Percentiles rank a stretch among this genome's conserved stretches.
Conservation (phyloP, 345 rosid genomes). For the sweet orange (Citrus sinensis) region DVS_A1.0 CM039167.1:29452501-29453000, state of each 20-base stretch:
- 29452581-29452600: constrained; percentile 76
- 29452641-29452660: background rate
- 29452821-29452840: background rate
- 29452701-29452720: background rate
- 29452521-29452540: constrained; percentile 72
- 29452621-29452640: background rate
- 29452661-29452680: background rate
- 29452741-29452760: background rate
- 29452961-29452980: constrained; percentile 94
- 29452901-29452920: constrained; percentile 42
- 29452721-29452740: background rate
- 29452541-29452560: constrained; percentile 91
- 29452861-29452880: background rate
- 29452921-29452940: constrained; percentile 72
- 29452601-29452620: constrained; percentile 47
- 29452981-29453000: constrained; percentile 78
- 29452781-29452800: background rate
- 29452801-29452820: background rate
- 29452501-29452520: background rate
- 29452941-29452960: constrained; percentile 95
- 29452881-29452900: background rate
- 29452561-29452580: constrained; percentile 91
- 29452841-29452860: background rate
- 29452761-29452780: background rate
- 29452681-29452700: background rate